These are phyloP conservation scores for Naegleria fowleri DNA, from an alignment of 208 protist genomes.

Conservation along the genomic window DNA sequence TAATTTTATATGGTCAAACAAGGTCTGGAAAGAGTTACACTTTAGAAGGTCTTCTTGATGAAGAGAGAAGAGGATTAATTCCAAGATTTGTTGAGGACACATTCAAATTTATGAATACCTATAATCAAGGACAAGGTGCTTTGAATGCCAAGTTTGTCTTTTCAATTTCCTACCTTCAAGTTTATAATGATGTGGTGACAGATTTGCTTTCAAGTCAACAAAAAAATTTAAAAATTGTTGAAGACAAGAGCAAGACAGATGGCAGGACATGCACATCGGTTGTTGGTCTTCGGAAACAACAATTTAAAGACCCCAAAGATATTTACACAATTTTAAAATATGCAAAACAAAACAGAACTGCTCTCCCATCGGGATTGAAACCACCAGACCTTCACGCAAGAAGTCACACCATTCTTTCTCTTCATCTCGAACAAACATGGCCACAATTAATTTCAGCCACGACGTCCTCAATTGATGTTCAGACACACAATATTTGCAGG, in stretches of 20 bases:
- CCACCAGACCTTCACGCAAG: slow-evolving; percentile 17
- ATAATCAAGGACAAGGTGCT: neutral
- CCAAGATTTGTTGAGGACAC: neutral
- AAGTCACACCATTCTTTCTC: slow-evolving; percentile 8
- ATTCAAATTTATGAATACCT: neutral
- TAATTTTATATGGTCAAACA: slow-evolving; percentile 19
- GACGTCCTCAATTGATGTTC: neutral
- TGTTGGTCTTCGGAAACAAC: neutral
- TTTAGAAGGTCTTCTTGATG: neutral
- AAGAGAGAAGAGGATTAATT: neutral
- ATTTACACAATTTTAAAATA: slow-evolving; percentile 17
- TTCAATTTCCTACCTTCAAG: neutral
- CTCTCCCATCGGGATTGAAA: neutral
- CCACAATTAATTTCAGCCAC: neutral
- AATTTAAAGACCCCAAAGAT: neutral
- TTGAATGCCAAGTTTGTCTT: neutral
- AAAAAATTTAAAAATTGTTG: slow-evolving; percentile 2
- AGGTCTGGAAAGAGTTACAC: neutral
- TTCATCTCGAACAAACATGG: neutral
- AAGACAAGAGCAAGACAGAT: neutral
- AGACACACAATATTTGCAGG: neutral
- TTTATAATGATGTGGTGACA: slow-evolving; percentile 11
- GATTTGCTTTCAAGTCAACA: neutral
- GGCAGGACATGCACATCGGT: neutral
- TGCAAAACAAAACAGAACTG: neutral